Percentiles rank a stretch among this genome's conserved stretches.
phyloP scores from a whole-genome alignment of 2,329 filamentous ascomycete genomes.

The Colletotrichum sojae region DNA sequence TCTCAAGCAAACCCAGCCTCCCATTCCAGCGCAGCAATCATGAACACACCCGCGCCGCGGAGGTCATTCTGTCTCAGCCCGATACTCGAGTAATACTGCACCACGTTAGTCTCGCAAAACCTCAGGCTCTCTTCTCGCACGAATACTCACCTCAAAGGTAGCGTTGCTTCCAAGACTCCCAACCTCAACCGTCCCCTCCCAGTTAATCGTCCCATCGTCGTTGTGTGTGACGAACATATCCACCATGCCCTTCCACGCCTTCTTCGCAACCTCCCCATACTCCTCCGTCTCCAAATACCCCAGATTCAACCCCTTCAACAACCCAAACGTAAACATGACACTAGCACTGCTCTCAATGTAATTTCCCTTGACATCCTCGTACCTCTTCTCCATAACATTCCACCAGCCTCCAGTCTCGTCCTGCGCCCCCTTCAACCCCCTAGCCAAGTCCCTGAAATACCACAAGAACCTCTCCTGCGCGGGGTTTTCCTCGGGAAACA shows the following conservation, averaged over 20 bases:
- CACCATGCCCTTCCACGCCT: slow-evolving; percentile 53
- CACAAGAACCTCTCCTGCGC: slow-evolving; percentile 53
- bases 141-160: slow-evolving; percentile 60
- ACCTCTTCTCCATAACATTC: slow-evolving; percentile 67
- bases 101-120: not conserved
- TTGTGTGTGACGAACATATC: slow-evolving; percentile 61
- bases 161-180: slow-evolving; percentile 65
- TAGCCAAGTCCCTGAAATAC: slow-evolving; percentile 58
- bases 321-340: slow-evolving; percentile 69
- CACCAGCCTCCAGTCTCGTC: slow-evolving; percentile 68
- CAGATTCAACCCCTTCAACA: slow-evolving; percentile 59
- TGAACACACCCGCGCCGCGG: slow-evolving; percentile 48
- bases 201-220: slow-evolving; percentile 63
- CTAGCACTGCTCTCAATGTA: slow-evolving; percentile 73
- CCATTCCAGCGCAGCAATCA: slow-evolving; percentile 49
- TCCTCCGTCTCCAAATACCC: slow-evolving; percentile 46
- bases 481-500: slow-evolving; percentile 55
- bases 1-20: slow-evolving; percentile 34
- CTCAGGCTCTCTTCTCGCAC: not conserved
- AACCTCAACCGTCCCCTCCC: slow-evolving; percentile 66
- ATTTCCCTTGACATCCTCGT: slow-evolving; percentile 65
- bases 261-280: slow-evolving; percentile 44
- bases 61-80: slow-evolving; percentile 46
- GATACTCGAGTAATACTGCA: slow-evolving; percentile 48
- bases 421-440: slow-evolving; percentile 57